A percentile compares a stretch with the other conserved stretches of the same genome.
These are phyloP conservation scores for Plasmodium inui DNA, from an alignment of 169 alveolate genomes.

Conservation along the genomic window DNA sequence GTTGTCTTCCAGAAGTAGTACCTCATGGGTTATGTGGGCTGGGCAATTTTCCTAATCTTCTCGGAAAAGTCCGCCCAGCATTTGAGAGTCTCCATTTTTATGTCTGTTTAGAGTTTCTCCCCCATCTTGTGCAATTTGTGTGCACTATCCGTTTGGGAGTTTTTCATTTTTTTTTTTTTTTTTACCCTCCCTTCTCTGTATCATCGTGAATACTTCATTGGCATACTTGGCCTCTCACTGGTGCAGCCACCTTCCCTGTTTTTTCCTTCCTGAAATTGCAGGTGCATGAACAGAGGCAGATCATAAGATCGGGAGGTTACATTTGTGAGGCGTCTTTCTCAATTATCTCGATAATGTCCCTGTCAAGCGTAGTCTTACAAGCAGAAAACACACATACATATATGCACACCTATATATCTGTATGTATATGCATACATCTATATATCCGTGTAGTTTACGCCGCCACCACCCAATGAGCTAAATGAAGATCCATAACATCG, in stretches of 20 bases:
- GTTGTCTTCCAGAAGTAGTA: neutral
- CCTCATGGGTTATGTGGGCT: neutral
- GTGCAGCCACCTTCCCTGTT: neutral
- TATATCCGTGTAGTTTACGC: neutral
- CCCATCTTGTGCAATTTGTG: neutral
- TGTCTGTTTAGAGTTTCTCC: neutral
- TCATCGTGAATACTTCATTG: no score
- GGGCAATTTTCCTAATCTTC: neutral
- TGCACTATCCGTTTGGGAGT: neutral
- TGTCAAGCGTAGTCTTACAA: neutral
- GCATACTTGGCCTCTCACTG: neutral
- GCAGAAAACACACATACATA: no score
- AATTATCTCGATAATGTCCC: neutral
- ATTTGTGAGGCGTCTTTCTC: neutral
- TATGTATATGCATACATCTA: neutral
- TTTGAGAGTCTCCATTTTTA: neutral
- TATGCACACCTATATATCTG: neutral
- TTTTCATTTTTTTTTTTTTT: no score
- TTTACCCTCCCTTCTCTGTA: neutral
- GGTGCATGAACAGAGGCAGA: neutral
- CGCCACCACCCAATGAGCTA: neutral
- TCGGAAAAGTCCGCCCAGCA: neutral
- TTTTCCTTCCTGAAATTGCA: neutral
- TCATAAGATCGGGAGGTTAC: neutral
- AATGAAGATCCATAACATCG: constrained; percentile 47